These are phyloP conservation scores for Cutaneotrichosporon sp. DNA, from an alignment of 1,284 basidiomycete genomes.

Conservation along the genomic window DNA sequence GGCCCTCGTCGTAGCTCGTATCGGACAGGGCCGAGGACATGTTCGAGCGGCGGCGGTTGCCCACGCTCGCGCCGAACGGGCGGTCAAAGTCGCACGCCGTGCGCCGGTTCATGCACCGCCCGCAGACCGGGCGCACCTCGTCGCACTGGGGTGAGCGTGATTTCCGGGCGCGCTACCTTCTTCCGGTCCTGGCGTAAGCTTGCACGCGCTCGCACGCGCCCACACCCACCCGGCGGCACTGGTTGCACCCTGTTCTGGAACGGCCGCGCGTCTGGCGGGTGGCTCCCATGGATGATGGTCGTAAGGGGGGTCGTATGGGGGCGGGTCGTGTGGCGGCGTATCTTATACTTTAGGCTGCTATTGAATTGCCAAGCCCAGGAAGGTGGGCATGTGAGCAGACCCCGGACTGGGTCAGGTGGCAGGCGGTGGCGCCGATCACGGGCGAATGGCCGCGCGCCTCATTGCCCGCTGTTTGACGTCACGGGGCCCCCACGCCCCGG, in stretches of 20 bases:
- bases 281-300: slow-evolving; percentile 10
- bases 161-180: slow-evolving; percentile 8
- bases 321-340: background rate
- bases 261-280: slow-evolving; percentile 22
- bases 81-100: slow-evolving; percentile 19
- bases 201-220: background rate
- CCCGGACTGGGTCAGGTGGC: background rate
- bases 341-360: background rate
- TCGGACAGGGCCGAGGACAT: background rate
- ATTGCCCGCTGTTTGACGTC: background rate
- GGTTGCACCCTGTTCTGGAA: slow-evolving; percentile 19
- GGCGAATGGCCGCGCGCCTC: background rate
- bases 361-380: background rate
- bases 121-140: slow-evolving; percentile 15
- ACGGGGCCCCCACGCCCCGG: background rate
- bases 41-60: slow-evolving; percentile 12
- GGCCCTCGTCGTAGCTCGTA: background rate
- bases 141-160: slow-evolving; percentile 14
- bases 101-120: slow-evolving; percentile 13
- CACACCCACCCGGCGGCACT: slow-evolving; percentile 18
- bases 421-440: no score
- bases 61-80: slow-evolving; percentile 14
- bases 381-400: slow-evolving; percentile 1
- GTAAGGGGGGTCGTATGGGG: slow-evolving; percentile 3
- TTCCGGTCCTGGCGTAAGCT: slow-evolving; percentile 18